Base-by-base conservation (phyloP, 306 rosid species). In the Pterocarpus santalinus region DNA sequence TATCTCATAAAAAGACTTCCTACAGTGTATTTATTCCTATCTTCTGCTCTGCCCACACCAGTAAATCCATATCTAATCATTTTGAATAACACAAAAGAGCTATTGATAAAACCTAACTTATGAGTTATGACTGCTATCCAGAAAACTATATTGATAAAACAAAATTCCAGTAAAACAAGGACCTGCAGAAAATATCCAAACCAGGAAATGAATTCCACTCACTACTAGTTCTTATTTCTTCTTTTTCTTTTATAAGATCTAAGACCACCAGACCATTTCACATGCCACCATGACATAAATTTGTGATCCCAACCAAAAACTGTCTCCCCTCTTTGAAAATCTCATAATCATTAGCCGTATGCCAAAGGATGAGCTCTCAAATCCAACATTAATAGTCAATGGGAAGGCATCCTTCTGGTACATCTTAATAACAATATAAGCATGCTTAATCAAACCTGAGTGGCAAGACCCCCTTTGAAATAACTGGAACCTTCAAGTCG, bases 401-500 rank as follows among this genome's bases (percentile, higher is more conserved):
- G 78, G 73, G 34, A 76, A 71, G 47, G 33, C n/a, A 71, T 62
- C 35, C 58, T 76, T 86, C 67, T 11, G 65, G 61, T 60, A 41
- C 43, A 44, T 39, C 61, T 78, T 74, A 47, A 73, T 44, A 77
- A 62, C 70, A 2, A 61, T 41, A 49, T 52, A 72, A 28, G 81
- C 32, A 46, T 43, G 61, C 61, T 46, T n/a, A 80, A 70, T 63
- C 61, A 62, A 62, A 22, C 70, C 63, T 44, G 17, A 58, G 62
- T 64, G 16, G 77, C 51, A 44, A 60, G 8, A 79, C 63, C 58
- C 44, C 70, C 72, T 46, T 82, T 62, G 58, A 80, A 43, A 38
- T 74, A 53, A 43, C 61, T 61, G 60, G 80, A 77, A 72, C 83
- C 87, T 76, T 53, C 35, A 68, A 41, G 34, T 66, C 75, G n/a